Conservation (phyloP, 345 rosid genomes). For the Eucalyptus cloeziana region DNA sequence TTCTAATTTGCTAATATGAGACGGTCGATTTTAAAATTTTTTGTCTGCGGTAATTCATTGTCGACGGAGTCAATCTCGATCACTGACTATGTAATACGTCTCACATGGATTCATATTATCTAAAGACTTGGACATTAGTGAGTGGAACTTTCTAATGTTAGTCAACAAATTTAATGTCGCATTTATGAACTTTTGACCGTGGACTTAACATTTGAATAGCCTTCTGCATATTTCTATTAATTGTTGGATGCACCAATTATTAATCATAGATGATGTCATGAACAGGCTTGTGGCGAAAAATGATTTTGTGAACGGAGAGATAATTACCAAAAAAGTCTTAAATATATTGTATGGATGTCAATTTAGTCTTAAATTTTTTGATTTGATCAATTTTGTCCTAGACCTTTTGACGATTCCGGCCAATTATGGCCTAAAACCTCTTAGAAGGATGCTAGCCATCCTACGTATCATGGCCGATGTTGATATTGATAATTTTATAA, state of each 20-base stretch:
- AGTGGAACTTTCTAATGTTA: background rate
- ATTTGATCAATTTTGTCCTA: background rate
- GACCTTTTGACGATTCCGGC: fast-evolving
- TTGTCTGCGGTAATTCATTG: background rate
- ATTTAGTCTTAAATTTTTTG: fast-evolving
- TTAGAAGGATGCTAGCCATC: fast-evolving
- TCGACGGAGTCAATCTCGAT: background rate
- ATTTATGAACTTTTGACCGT: background rate
- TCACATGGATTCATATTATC: background rate
- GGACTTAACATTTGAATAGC: background rate
- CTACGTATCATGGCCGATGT: fast-evolving
- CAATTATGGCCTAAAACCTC: background rate
- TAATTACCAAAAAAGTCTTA: fast-evolving
- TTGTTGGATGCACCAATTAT: background rate
- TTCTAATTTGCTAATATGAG: background rate
- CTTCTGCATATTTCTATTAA: background rate
- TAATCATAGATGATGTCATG: background rate
- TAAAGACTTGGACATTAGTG: background rate
- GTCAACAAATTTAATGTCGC: background rate
- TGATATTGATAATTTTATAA: fast-evolving
- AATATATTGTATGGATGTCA: fast-evolving
- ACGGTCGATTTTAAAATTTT: background rate
- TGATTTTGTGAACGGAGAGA: fast-evolving
- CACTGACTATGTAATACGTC: background rate
- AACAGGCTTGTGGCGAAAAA: background rate